Conservation (phyloP, 371 early-diverging fungal species). For the Mucor racemosus region DNA sequence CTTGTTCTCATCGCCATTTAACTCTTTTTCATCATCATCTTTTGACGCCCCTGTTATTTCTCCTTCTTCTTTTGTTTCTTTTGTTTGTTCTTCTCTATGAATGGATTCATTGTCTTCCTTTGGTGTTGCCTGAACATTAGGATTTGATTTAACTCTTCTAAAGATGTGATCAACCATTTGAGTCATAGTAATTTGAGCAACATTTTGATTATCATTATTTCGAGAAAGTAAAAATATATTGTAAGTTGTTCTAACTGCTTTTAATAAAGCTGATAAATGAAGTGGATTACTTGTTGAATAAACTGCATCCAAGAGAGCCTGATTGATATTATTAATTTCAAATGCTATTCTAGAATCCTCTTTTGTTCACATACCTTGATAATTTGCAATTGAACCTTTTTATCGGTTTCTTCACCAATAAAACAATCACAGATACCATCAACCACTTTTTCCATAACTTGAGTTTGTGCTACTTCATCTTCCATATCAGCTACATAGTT, state of each 20-base stretch:
- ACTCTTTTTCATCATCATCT: background rate
- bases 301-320: constrained; percentile 86
- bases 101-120: background rate
- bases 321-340: background rate
- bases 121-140: constrained; percentile 16
- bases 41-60: background rate
- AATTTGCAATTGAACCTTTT: constrained; percentile 76
- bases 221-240: constrained; percentile 76
- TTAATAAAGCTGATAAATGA: constrained; percentile 79
- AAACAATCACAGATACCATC: constrained; percentile 63
- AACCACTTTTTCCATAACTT: constrained; percentile 61
- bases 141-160: constrained; percentile 54
- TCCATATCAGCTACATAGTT: constrained; percentile 65
- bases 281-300: constrained; percentile 70
- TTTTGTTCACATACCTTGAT: constrained; percentile 57
- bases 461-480: constrained; percentile 46
- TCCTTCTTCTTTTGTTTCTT: background rate
- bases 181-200: constrained; percentile 86
- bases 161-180: constrained; percentile 93
- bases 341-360: too few relatives aligned
- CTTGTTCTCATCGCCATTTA: too few relatives aligned
- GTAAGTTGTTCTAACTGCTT: constrained; percentile 80
- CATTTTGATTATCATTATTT: constrained; percentile 77
- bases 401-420: constrained; percentile 76
- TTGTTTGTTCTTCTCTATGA: background rate